Percentiles rank a stretch among this genome's conserved stretches.
These are phyloP conservation scores for Fusarium pseudoanthophilum DNA, from an alignment of 2,329 filamentous ascomycete species.

Conservation along the genomic window DNA sequence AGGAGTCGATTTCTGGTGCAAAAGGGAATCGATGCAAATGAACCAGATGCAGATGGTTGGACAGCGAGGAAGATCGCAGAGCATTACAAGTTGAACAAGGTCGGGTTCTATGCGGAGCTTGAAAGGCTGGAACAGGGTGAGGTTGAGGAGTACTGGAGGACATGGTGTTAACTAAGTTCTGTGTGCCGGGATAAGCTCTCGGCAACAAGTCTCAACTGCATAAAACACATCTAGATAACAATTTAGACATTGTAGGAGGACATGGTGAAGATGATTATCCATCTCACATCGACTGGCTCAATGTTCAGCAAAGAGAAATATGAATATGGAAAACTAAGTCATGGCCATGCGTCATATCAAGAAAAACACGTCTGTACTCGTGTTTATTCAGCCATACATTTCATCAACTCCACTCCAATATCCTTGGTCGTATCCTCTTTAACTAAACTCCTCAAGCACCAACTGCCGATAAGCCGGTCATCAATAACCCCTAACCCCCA, in stretches of 20 bases:
- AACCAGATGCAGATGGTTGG: neutral
- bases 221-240: too few relatives aligned
- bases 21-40: neutral
- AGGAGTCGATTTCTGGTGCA: neutral
- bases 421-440: neutral
- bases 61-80: neutral
- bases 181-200: too few relatives aligned
- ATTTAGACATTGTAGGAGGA: neutral
- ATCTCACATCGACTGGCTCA: neutral
- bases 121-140: neutral
- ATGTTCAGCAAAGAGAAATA: neutral
- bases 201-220: too few relatives aligned
- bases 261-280: neutral
- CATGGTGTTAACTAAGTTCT: too few relatives aligned
- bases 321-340: neutral
- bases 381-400: neutral
- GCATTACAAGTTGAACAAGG: neutral
- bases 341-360: neutral
- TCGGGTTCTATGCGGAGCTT: fast-evolving
- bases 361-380: neutral
- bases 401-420: neutral
- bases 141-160: neutral
- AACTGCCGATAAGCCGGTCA: fast-evolving
- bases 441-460: neutral
- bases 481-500: fast-evolving